Base-by-base conservation (phyloP, 352 stramenopile species). In the Pythium phragmiticola region DNA sequence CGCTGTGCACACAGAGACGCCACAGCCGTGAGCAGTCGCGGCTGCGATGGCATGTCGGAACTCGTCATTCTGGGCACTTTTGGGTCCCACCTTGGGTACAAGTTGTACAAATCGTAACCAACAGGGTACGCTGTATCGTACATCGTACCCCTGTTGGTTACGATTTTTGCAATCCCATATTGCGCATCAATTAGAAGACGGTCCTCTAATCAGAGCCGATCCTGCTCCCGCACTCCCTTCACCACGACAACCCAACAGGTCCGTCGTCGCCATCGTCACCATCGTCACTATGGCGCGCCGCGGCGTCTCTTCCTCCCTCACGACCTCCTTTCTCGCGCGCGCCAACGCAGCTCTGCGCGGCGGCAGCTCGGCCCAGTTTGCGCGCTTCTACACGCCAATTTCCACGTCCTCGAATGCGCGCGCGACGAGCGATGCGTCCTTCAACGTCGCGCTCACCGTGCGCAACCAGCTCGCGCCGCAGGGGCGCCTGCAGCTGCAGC, bases 401-500 rank as follows among this genome's bases (percentile, higher is more conserved):
- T 56, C 57, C 21, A 60, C 53, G 57, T 43, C 48, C 17, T 9
- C 34, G 7, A 64, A 64, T 21, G 48, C 57, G 34, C 46, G 45
- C 16, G 48, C 48, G 17, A 33, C 33, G 2, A 57, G 19, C 57
- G 48, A 65, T n/a, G 59, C 48, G 49, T 65, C 60, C 39, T 48
- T 56, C 19, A 48, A 56, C 19, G 50, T 46, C 12, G n/a, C 50
- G 30, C 33, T 92, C 12, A 80, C 53, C 34, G 76, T 90, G 23
- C 76, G 77, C 39, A 86, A 89, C 53, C 58, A 60, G 26, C 69
- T 75, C 3, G 67, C 61, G 16, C 51, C 64, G 4, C 60, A 68
- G 7, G 83, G 82, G 0, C 69, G 82, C 0, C 67, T 92, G 26
- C 67, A 78, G 49, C 60, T 92, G 17, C 65, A 88, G 63, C 70